Base-by-base conservation (phyloP, 805 yeast genomes). In the Candida pseudofarinosa region DNA sequence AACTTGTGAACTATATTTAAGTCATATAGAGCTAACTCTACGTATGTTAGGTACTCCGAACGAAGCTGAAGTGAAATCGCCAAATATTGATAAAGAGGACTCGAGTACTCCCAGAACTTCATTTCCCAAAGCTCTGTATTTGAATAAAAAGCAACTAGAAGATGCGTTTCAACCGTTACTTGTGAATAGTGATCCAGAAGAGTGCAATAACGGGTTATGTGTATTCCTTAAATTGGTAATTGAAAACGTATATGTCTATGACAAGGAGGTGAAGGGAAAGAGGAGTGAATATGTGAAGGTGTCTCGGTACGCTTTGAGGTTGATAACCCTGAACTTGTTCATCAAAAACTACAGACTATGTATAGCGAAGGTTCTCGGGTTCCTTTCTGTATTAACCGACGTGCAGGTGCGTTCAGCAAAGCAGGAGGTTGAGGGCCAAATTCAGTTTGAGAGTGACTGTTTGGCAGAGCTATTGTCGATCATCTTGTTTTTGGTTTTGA, bases 171-270 rank as follows among this genome's bases (percentile, higher is more conserved):
- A 38, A 15, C 40, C 44, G 10, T 35, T 41, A 10, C 52, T 69
- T 10, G 53, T 68, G 38, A 62, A 61, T 32, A 67, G 73, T 43
- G 76, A 70, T 42, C 51, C 72, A 7, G 45, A 47, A 4, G 76
- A 62, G 46, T 65, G 71, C 46, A 70, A 70, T 51, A 56, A 62
- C 42, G 68, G 67, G 51, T 52, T 70, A 14, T 65, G 70, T 1
- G 44, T 52, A 3, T 65, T 48, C 43, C 46, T 70, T 42, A 68
- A 70, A 51, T 38, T 54, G 19, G 59, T 65, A 3, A 55, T 63
- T 4, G 73, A 70, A 44, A 55, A 56, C 16, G 49, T 63, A 12
- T 60, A 57, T 45, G 34, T 38, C 20, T 32, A 30, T n/a, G 23
- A 46, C 12, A 47, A 47, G 16, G 43, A 43, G 18, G 41, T 33